These are phyloP conservation scores for Candida nitratophila DNA, from an alignment of 805 yeast species.

Conservation along the genomic window DNA sequence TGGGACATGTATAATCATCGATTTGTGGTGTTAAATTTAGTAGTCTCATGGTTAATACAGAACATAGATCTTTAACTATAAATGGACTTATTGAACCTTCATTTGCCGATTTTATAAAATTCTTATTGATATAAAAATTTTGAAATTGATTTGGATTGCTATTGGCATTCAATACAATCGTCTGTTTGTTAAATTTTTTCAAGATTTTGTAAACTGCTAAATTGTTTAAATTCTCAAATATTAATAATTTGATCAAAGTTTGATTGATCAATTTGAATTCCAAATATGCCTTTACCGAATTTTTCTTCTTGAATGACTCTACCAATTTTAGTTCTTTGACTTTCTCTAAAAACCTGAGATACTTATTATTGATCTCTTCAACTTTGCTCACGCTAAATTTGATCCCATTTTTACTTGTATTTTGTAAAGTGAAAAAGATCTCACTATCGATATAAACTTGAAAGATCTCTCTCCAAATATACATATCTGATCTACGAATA, in stretches of 20 bases:
- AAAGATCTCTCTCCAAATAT: slow-evolving; percentile 65
- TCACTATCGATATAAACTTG: slow-evolving; percentile 59
- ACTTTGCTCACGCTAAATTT: slow-evolving; percentile 38
- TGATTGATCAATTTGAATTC: slow-evolving; percentile 47
- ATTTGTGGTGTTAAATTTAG: slow-evolving; percentile 60
- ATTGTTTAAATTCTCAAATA: slow-evolving; percentile 55
- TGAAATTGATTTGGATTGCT: slow-evolving; percentile 31
- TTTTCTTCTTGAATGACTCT: slow-evolving; percentile 38
- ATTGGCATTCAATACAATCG: slow-evolving; percentile 41
- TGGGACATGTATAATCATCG: slow-evolving; percentile 71
- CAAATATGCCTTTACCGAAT: slow-evolving; percentile 36
- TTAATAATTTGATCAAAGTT: slow-evolving; percentile 46
- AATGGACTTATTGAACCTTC: slow-evolving; percentile 28
- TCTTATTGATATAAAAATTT: slow-evolving; percentile 9
- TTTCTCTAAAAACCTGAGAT: slow-evolving; percentile 32
- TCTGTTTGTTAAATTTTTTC: slow-evolving; percentile 71
- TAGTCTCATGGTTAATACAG: slow-evolving; percentile 46
- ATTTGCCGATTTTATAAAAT: slow-evolving; percentile 14
- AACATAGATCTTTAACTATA: slow-evolving; percentile 46
- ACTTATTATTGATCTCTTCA: slow-evolving; percentile 38
- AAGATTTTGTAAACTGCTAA: slow-evolving; percentile 62
- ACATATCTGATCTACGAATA: slow-evolving; percentile 45
- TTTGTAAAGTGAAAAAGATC: slow-evolving; percentile 42
- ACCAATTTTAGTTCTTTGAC: slow-evolving; percentile 31
- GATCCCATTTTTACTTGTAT: slow-evolving; percentile 32